Percentiles rank a stretch among this genome's conserved stretches.
These are phyloP conservation scores for Aspergillus saccharolyticus DNA, from an alignment of 495 filamentous ascomycete species.

Conservation along the genomic window DNA sequence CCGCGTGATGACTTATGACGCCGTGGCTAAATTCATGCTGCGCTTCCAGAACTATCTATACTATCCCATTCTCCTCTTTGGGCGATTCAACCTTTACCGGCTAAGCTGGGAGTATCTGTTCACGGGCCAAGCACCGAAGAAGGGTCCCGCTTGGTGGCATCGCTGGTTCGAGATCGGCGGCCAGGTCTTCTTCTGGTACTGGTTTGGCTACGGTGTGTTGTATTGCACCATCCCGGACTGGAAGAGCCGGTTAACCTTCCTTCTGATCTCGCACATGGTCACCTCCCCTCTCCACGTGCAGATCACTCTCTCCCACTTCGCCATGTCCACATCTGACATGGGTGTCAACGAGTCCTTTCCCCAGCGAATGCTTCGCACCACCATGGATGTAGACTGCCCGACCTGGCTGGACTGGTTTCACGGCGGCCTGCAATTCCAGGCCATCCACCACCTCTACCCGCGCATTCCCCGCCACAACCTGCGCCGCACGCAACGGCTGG, in stretches of 20 bases:
- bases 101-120: conserved; percentile 82
- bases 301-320: conserved; percentile 94
- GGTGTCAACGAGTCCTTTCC: conserved; percentile 86
- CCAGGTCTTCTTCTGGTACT: conserved; percentile 85
- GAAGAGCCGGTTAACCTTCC: conserved; percentile 64
- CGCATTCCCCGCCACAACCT: conserved; percentile 95
- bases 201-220: conserved; percentile 84
- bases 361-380: conserved; percentile 94
- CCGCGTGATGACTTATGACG: conserved; percentile 77
- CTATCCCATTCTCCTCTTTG: conserved; percentile 79
- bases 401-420: conserved; percentile 96
- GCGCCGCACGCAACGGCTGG: conserved; percentile 71
- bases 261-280: conserved; percentile 83
- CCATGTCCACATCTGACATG: conserved; percentile 91
- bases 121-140: conserved; percentile 67
- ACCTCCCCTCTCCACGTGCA: conserved; percentile 88
- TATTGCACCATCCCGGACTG: conserved; percentile 71
- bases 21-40: conserved; percentile 64
- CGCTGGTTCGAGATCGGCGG: conserved; percentile 79
- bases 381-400: conserved; percentile 97
- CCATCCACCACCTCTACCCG: conserved; percentile 90
- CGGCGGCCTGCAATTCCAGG: conserved; percentile 94
- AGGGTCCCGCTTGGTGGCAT: conserved; percentile 85
- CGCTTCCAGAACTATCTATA: conserved; percentile 78
- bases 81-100: conserved; percentile 87